These are phyloP conservation scores for Yamadazyma conglobata DNA, from an alignment of 1,139 yeast species.

Conservation along the genomic window DNA sequence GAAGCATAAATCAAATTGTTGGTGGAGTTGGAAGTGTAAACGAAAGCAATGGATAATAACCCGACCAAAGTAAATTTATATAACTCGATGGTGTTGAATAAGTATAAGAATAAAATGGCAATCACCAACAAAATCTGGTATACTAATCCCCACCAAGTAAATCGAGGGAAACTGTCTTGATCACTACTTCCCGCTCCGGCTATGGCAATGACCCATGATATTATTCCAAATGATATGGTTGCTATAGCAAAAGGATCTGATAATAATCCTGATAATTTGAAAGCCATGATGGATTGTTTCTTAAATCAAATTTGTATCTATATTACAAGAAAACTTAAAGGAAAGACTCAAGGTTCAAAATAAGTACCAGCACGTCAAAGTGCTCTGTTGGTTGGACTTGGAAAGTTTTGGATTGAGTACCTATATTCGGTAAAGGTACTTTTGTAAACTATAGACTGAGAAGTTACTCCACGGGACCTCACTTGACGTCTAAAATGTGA, in stretches of 20 bases:
- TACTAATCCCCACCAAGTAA: conserved; percentile 98
- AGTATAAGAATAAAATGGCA: conserved; percentile 56
- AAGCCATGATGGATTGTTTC: conserved; percentile 31
- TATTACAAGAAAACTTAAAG: conserved; percentile 1
- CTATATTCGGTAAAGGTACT: too few species aligned
- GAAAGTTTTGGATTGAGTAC: too few species aligned
- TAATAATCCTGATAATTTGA: conserved; percentile 48
- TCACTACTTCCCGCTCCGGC: conserved; percentile 61
- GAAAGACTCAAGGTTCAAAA: neutral
- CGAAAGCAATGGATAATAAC: conserved; percentile 60
- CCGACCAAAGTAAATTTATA: conserved; percentile 66
- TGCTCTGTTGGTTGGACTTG: too few species aligned
- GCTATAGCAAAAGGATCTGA: conserved; percentile 73
- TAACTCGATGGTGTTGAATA: conserved; percentile 65
- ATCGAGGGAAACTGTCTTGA: conserved; percentile 59
- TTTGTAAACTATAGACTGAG: too few species aligned
- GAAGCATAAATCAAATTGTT: conserved; percentile 69
- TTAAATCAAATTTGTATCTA: conserved; percentile 1
- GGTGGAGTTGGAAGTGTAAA: conserved; percentile 80
- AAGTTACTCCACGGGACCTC: too few species aligned
- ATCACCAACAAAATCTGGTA: conserved; percentile 64
- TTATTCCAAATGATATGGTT: conserved; percentile 57
- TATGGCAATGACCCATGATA: conserved; percentile 81
- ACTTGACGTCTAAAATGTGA: too few species aligned
- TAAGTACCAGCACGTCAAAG: too few species aligned